Evolutionary conservation across 2,329 filamentous ascomycete genomes (phyloP).

Genomic region (Curvularia sp.): DNA sequence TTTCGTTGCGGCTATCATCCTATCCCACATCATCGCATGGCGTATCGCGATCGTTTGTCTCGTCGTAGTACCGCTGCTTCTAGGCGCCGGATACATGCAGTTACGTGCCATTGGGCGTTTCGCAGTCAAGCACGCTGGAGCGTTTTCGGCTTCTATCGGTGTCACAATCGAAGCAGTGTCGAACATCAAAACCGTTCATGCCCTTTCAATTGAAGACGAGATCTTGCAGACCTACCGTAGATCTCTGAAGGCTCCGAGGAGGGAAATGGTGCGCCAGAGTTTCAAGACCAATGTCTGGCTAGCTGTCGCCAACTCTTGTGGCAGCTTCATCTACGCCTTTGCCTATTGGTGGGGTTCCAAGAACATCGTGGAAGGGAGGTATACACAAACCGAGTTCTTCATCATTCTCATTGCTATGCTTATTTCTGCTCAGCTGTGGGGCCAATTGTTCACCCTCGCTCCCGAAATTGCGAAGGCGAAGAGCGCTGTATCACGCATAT

Average conservation of each 20-base stretch:
- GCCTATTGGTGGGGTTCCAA: slow-evolving; percentile 83
- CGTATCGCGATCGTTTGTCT: slow-evolving; percentile 77
- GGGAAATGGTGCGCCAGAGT: slow-evolving; percentile 58
- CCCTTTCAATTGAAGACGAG: slow-evolving; percentile 60
- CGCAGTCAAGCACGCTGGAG: slow-evolving; percentile 62
- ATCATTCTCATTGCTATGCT: slow-evolving; percentile 75
- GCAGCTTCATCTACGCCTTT: slow-evolving; percentile 74
- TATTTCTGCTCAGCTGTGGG: slow-evolving; percentile 74
- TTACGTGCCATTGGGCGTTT: slow-evolving; percentile 66
- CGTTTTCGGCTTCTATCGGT: slow-evolving; percentile 59
- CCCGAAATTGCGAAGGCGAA: slow-evolving; percentile 75
- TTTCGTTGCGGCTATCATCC: slow-evolving; percentile 70
- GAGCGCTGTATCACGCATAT: slow-evolving; percentile 74
- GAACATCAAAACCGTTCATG: slow-evolving; percentile 61
- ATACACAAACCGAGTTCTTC: slow-evolving; percentile 73
- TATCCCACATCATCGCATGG: slow-evolving; percentile 77
- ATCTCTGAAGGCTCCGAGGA: slow-evolving; percentile 56
- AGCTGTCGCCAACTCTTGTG: slow-evolving; percentile 65
- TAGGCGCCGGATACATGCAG: slow-evolving; percentile 73
- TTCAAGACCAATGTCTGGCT: slow-evolving; percentile 65
- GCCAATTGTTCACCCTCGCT: slow-evolving; percentile 76
- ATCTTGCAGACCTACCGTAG: slow-evolving; percentile 55
- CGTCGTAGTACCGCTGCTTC: slow-evolving; percentile 70
- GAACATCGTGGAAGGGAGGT: slow-evolving; percentile 70
- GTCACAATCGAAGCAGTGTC: slow-evolving; percentile 61